Evolutionary conservation across 768 basidiomycete genomes (phyloP), one percentile per base, ranked within the genome.

Genomic region (Saitozyma sp.): DNA sequence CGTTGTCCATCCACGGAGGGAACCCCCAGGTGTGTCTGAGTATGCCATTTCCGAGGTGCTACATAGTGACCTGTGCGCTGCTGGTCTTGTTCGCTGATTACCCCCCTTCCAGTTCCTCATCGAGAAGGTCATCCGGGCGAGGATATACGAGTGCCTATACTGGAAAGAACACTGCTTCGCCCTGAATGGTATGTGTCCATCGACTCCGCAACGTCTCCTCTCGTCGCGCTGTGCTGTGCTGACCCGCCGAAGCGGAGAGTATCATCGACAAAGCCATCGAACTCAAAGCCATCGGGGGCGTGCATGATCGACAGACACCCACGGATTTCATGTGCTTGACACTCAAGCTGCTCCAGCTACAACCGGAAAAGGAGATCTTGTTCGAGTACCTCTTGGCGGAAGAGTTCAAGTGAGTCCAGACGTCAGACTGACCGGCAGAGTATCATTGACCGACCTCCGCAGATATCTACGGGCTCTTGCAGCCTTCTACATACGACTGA

Each of bases 111-210:
- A 96, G 92, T 91, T 85, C 79, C 83, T 99, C 79, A 89, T 99
- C 38, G 96, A 98, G 83, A 95, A 91, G 43, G 91, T 97, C 65
- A 94, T 98, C 68, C 87, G 96, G 57, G 91, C 88, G 75, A 86
- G 96, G 64, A 96, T 99, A 64, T 99, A 95, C 83, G 95, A 98
- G 79, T 89, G 90, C 0, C 79, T 84, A 8, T 99, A 86, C 80
- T 99, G 95, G 95, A 99, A 99, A 82, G 95, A 99, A 77, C 92
- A 96, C 69, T 99, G 95, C 77, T 99, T 99, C 77, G 95, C 95
- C 19, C 82, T 99, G 52, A 96, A 92, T 63, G 92, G 92, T 90
- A 54, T 55, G 84, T 79, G 41, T 29, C 2, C 29, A 29, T 29
- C 5, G 29, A 50, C 48, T 43, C 41, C 48, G 41, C 52, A 53